Conservation (phyloP, 208 protist species). For the Leptomonas seymouri region DNA sequence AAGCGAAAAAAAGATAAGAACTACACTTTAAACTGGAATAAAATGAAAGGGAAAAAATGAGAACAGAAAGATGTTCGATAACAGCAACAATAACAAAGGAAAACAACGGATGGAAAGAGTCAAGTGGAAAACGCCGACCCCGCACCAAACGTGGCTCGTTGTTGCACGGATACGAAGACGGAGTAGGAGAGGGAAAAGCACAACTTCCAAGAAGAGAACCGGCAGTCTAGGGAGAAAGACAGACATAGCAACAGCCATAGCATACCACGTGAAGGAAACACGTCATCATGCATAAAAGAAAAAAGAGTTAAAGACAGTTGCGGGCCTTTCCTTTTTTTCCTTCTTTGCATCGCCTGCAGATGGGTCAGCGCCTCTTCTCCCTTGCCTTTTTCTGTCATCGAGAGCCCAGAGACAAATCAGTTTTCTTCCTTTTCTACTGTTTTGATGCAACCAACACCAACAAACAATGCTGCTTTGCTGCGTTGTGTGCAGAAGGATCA, state of each 20-base stretch:
- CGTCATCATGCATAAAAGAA: no score
- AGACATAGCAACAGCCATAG: background rate
- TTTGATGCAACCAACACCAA: background rate
- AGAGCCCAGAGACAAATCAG: background rate
- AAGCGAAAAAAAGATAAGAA: conserved; percentile 4
- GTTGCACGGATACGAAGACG: background rate
- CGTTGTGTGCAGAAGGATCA: background rate
- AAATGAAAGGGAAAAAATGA: background rate
- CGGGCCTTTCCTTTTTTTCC: no score
- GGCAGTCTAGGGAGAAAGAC: background rate
- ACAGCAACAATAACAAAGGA: background rate
- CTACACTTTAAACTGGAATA: background rate
- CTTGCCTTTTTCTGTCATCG: background rate
- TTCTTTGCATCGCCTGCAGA: no score
- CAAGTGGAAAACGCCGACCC: background rate
- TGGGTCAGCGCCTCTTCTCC: background rate
- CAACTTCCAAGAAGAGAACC: background rate
- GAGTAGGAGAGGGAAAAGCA: background rate
- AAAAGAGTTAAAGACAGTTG: no score
- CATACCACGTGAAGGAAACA: background rate
- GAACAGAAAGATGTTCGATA: background rate
- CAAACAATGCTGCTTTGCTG: background rate
- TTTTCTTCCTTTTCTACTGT: background rate
- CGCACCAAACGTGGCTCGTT: background rate
- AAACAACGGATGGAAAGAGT: background rate